phyloP scores from a whole-genome alignment of 176 grass and related monocot species.

The Ampelocalamus luodianensis region DNA sequence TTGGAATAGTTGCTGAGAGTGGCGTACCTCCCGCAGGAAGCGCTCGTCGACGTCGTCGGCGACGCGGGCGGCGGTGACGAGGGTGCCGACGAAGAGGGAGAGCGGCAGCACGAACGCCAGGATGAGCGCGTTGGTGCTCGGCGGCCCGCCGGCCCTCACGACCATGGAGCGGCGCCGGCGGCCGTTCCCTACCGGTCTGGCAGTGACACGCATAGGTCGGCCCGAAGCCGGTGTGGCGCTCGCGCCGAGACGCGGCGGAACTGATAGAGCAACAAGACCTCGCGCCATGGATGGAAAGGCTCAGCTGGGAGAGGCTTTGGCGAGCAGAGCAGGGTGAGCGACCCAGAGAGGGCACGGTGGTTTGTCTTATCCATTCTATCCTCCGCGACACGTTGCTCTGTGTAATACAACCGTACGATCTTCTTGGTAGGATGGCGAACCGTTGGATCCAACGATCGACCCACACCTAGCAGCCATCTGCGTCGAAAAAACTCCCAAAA shows the following conservation, averaged over 20 bases:
- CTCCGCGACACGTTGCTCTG: background rate
- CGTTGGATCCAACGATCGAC: background rate
- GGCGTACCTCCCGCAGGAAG: constrained; percentile 71
- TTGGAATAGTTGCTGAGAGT: too few relatives aligned
- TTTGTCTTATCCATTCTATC: constrained; percentile 40
- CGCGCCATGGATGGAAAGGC: constrained; percentile 36
- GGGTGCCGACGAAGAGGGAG: constrained; percentile 80
- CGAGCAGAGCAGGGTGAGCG: background rate
- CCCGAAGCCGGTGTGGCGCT: background rate
- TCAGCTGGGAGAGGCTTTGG: background rate
- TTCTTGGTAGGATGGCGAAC: background rate
- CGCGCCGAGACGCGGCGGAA: background rate
- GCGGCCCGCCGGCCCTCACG: constrained; percentile 66
- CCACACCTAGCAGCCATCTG: background rate
- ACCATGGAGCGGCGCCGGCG: constrained; percentile 41
- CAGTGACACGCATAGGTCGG: background rate
- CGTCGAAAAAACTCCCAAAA: background rate
- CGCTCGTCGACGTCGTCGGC: constrained; percentile 79
- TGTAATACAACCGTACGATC: background rate
- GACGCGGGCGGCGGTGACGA: constrained; percentile 62
- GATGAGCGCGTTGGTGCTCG: constrained; percentile 71
- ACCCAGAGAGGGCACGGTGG: background rate
- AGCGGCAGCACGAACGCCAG: constrained; percentile 84
- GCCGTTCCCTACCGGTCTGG: background rate
- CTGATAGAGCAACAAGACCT: constrained; percentile 25